phyloP scores from a whole-genome alignment of 768 basidiomycete genomes.

The Tulasnella sp. region DNA sequence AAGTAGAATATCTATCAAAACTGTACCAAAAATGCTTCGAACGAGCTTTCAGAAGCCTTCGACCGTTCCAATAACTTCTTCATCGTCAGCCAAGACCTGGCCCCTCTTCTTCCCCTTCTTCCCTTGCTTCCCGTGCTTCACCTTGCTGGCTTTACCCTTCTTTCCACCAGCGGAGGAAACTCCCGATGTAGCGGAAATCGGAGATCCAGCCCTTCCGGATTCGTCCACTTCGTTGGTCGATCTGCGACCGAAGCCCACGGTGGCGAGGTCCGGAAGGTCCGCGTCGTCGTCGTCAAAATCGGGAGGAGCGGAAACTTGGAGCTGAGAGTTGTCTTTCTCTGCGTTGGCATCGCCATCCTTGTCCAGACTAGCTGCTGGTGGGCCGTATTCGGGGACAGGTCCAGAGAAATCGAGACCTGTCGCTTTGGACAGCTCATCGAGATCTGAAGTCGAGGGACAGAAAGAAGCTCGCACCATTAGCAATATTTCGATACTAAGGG shows the following conservation, averaged over 20 bases:
- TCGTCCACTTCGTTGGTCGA: not conserved
- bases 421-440: slow-evolving; percentile 25
- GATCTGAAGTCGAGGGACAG: not conserved
- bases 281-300: not conserved
- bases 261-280: not conserved
- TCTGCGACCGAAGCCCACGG: not conserved
- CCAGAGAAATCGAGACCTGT: slow-evolving; percentile 31
- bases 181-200: not conserved
- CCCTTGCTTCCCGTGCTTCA: not conserved
- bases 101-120: slow-evolving; percentile 19
- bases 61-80: slow-evolving; percentile 20
- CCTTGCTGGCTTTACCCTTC: not conserved
- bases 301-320: not conserved
- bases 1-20: not conserved
- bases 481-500: not conserved
- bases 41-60: not conserved
- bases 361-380: not conserved
- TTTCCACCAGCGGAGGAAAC: not conserved
- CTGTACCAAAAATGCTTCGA: not conserved
- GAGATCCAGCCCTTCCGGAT: slow-evolving; percentile 4
- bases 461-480: too few species aligned
- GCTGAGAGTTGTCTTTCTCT: not conserved
- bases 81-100: slow-evolving; percentile 10
- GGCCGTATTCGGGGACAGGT: slow-evolving; percentile 28
- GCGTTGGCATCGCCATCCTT: not conserved